These are phyloP conservation scores for Penicillium olsonii DNA, from an alignment of 2,329 filamentous ascomycete species.

Conservation along the genomic window DNA sequence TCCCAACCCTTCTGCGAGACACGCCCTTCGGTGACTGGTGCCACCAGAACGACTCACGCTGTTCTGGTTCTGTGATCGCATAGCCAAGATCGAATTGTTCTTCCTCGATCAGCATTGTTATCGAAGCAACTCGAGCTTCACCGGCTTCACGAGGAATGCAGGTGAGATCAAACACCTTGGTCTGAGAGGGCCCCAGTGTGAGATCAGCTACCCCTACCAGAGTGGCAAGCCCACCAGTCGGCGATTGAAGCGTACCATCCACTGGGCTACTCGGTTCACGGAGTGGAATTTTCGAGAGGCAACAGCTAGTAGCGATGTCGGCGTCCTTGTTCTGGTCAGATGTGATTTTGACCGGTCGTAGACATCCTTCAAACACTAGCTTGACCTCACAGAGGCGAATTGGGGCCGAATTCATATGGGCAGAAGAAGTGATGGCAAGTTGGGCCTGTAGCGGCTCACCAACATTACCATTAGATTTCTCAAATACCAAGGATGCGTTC, in stretches of 20 bases:
- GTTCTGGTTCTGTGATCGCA: constrained; percentile 51
- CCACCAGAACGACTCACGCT: constrained; percentile 46
- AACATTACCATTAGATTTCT: constrained; percentile 58
- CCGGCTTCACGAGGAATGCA: constrained; percentile 79
- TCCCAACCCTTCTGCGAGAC: constrained; percentile 42
- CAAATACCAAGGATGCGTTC: constrained; percentile 55
- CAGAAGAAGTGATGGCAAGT: constrained; percentile 53
- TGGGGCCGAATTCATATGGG: constrained; percentile 47
- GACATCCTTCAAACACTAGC: constrained; percentile 55
- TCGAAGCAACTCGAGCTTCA: constrained; percentile 66
- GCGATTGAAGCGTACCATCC: constrained; percentile 34
- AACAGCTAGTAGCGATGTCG: constrained; percentile 23
- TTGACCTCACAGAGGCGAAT: constrained; percentile 52
- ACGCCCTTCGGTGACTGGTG: constrained; percentile 37
- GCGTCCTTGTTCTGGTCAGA: constrained; percentile 31
- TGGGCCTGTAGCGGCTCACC: constrained; percentile 61
- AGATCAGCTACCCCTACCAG: constrained; percentile 64
- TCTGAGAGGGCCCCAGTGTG: constrained; percentile 66
- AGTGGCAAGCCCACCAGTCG: constrained; percentile 37
- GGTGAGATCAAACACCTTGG: constrained; percentile 69
- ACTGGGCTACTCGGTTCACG: constrained; percentile 33
- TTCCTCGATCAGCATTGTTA: constrained; percentile 64
- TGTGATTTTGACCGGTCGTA: constrained; percentile 46
- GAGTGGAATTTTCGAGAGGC: constrained; percentile 36
- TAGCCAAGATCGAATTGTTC: constrained; percentile 69